Evolutionary conservation across 352 stramenopile genomes (phyloP).

Genomic region (Pythium volutum): DNA sequence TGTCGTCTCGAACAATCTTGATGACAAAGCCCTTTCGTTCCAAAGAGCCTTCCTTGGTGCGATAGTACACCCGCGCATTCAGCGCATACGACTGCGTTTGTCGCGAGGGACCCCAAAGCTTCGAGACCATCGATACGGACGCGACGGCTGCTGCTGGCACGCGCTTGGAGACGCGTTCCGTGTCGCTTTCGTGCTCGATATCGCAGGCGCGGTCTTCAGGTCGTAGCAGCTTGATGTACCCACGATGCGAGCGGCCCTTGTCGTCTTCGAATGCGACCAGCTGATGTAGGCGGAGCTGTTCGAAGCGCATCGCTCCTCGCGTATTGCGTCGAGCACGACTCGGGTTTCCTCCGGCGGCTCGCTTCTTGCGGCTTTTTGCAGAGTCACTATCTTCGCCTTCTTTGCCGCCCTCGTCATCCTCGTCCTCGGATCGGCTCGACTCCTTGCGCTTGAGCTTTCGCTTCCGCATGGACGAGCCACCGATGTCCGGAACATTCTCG

Average conservation of each 20-base stretch:
- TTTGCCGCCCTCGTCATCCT: conserved; percentile 13
- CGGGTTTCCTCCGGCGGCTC: conserved; percentile 18
- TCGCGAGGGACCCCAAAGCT: conserved; percentile 25
- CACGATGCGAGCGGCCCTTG: conserved; percentile 38
- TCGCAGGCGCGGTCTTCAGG: conserved; percentile 46
- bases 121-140: conserved; percentile 30
- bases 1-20: conserved; percentile 38
- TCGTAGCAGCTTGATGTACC: conserved; percentile 42
- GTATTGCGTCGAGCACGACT: conserved; percentile 10
- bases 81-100: conserved; percentile 31
- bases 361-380: background rate
- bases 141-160: conserved; percentile 34
- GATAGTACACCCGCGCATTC: conserved; percentile 55
- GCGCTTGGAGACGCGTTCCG: conserved; percentile 43
- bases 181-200: conserved; percentile 60
- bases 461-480: conserved; percentile 24
- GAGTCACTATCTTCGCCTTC: conserved; percentile 6
- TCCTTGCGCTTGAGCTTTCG: conserved; percentile 21
- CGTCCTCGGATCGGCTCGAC: conserved; percentile 11
- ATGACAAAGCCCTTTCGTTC: conserved; percentile 58
- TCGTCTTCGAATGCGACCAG: conserved; percentile 55
- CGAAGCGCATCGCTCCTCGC: conserved; percentile 15
- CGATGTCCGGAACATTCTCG: conserved; percentile 16
- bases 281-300: conserved; percentile 41
- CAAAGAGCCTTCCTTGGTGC: conserved; percentile 32